phyloP scores from a whole-genome alignment of 2,329 filamentous ascomycete genomes.

The Sporothrix schenckii region DNA sequence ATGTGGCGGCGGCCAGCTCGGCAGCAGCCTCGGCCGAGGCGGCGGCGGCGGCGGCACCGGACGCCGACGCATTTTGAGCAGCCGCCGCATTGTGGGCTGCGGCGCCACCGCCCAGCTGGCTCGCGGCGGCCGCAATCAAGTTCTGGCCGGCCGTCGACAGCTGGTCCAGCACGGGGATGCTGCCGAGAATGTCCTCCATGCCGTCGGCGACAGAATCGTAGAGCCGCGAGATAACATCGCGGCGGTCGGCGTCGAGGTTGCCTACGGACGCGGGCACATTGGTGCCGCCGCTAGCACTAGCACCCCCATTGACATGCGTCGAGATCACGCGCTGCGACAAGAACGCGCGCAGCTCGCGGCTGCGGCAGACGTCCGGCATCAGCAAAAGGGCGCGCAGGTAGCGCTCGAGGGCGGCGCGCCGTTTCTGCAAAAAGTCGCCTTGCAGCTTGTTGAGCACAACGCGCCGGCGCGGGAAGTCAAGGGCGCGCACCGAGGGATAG shows the following conservation, averaged over 20 bases:
- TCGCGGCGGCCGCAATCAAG: slow-evolving; percentile 75
- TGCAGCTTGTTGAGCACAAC: slow-evolving; percentile 97
- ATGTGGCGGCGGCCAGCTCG: slow-evolving; percentile 64
- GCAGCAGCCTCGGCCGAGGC: background rate
- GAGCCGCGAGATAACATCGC: slow-evolving; percentile 88
- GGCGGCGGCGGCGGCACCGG: background rate
- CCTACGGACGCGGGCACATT: slow-evolving; percentile 50
- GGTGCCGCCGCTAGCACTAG: background rate
- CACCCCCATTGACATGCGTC: slow-evolving; percentile 44
- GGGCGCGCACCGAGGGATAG: slow-evolving; percentile 82
- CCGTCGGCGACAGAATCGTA: slow-evolving; percentile 97
- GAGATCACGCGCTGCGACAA: slow-evolving; percentile 82
- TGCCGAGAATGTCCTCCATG: slow-evolving; percentile 96
- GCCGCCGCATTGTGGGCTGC: slow-evolving; percentile 20
- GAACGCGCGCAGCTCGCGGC: slow-evolving; percentile 87
- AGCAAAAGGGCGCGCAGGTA: slow-evolving; percentile 82
- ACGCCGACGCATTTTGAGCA: background rate
- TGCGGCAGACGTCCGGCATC: slow-evolving; percentile 90
- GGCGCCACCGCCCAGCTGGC: slow-evolving; percentile 59
- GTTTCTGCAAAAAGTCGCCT: slow-evolving; percentile 90
- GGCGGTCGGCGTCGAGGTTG: slow-evolving; percentile 60
- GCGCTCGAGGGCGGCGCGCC: slow-evolving; percentile 77
- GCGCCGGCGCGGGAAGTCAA: slow-evolving; percentile 89
- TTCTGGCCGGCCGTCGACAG: slow-evolving; percentile 91
- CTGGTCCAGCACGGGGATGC: slow-evolving; percentile 93